These are phyloP conservation scores for Mycena amicta DNA, from an alignment of 768 basidiomycete genomes.

Conservation along the genomic window DNA sequence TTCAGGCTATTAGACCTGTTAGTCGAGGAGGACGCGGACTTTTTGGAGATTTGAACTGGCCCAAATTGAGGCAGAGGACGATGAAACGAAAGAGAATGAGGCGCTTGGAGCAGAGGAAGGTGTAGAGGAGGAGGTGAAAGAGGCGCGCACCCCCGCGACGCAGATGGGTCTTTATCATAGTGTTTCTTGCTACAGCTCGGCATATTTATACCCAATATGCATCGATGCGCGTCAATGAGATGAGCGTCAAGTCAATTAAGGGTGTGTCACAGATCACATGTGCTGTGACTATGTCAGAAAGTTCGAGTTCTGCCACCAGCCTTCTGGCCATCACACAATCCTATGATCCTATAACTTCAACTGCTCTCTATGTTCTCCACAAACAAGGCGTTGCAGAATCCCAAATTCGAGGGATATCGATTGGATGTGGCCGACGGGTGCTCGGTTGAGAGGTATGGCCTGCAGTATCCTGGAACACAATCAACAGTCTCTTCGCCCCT, in stretches of 20 bases:
- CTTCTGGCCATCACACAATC: too few species aligned
- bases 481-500: slow-evolving; percentile 64
- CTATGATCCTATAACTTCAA: too few species aligned
- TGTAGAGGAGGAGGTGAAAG: slow-evolving; percentile 3
- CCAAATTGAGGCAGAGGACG: not conserved
- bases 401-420: slow-evolving; percentile 86
- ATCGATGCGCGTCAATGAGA: not conserved
- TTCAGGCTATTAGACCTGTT: slow-evolving; percentile 72
- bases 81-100: slow-evolving; percentile 12
- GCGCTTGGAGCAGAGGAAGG: slow-evolving; percentile 8
- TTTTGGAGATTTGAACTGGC: slow-evolving; percentile 58
- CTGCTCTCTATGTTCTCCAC: slow-evolving; percentile 27
- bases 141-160: not conserved
- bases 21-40: slow-evolving; percentile 76
- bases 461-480: slow-evolving; percentile 61
- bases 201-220: not conserved
- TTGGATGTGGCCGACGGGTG: slow-evolving; percentile 66
- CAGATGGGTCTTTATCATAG: not conserved
- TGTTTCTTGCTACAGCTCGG: not conserved
- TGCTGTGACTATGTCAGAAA: not conserved
- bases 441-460: slow-evolving; percentile 49
- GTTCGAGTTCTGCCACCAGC: too few species aligned
- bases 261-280: not conserved
- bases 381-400: slow-evolving; percentile 64
- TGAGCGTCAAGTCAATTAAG: too few species aligned